Percentiles rank a stretch among this genome's conserved stretches.
These are phyloP conservation scores for Babesia ovis DNA, from an alignment of 169 alveolate species.

Conservation along the genomic window DNA sequence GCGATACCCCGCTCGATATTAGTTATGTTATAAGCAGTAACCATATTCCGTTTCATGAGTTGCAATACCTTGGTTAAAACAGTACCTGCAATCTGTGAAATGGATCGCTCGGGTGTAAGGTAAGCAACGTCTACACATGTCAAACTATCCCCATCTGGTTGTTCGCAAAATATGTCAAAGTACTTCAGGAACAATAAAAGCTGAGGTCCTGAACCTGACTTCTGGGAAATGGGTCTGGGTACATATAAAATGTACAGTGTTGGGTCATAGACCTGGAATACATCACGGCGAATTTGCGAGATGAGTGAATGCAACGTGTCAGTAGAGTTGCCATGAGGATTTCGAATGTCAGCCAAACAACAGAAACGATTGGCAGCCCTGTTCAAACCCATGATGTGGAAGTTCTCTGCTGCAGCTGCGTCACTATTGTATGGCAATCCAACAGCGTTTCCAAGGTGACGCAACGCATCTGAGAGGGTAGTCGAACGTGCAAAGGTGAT, in stretches of 20 bases:
- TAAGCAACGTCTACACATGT: slow-evolving; percentile 50
- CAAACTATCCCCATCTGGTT: slow-evolving; percentile 32
- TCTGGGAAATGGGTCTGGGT: slow-evolving; percentile 7
- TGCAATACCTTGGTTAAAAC: slow-evolving; percentile 26
- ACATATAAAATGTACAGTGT: slow-evolving; percentile 51
- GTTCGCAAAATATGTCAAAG: slow-evolving; percentile 58
- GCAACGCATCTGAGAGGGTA: slow-evolving; percentile 58
- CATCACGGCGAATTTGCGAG: slow-evolving; percentile 35
- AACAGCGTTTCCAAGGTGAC: slow-evolving; percentile 33
- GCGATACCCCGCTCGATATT: slow-evolving; percentile 23
- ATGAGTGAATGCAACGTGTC: slow-evolving; percentile 49
- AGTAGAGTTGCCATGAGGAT: not conserved
- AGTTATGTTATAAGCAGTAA: slow-evolving; percentile 21
- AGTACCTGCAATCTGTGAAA: slow-evolving; percentile 32
- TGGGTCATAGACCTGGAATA: slow-evolving; percentile 64
- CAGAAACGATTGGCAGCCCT: slow-evolving; percentile 28
- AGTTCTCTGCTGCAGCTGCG: slow-evolving; percentile 20
- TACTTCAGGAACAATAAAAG: slow-evolving; percentile 40
- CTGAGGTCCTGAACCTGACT: not conserved
- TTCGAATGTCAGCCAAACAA: slow-evolving; percentile 32
- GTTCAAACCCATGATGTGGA: slow-evolving; percentile 57
- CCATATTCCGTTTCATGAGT: slow-evolving; percentile 34
- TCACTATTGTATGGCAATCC: not conserved
- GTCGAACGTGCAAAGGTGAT: slow-evolving; percentile 63
- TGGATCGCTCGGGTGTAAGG: slow-evolving; percentile 30